These are phyloP conservation scores for Phytophthora podocarpi DNA, from an alignment of 352 stramenopile genomes.

Conservation along the genomic window DNA sequence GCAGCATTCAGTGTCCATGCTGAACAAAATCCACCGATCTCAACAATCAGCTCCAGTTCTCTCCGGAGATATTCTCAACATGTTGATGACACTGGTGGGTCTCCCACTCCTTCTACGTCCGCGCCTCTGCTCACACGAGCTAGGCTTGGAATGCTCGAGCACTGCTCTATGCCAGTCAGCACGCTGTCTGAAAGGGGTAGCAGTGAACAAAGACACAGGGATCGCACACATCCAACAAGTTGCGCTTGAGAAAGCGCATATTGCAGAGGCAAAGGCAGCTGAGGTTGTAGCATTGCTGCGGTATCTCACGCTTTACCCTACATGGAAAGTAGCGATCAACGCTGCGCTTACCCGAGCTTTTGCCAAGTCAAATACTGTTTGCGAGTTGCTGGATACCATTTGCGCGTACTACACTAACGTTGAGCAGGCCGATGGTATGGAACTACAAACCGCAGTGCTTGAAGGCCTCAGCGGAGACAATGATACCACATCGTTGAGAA, in stretches of 20 bases:
- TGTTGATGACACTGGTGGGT: constrained; percentile 71
- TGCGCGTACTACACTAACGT: constrained; percentile 72
- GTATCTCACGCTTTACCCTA: constrained; percentile 78
- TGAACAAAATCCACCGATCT: constrained; percentile 71
- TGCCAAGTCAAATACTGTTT: constrained; percentile 50
- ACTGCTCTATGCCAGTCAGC: constrained; percentile 66
- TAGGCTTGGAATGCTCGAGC: constrained; percentile 75
- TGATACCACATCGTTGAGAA: constrained; percentile 38
- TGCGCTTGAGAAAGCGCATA: constrained; percentile 54
- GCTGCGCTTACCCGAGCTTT: constrained; percentile 61
- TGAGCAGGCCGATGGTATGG: constrained; percentile 11
- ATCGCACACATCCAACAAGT: constrained; percentile 34
- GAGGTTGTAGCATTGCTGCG: constrained; percentile 71
- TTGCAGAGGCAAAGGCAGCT: constrained; percentile 60
- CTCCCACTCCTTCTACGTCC: constrained; percentile 66
- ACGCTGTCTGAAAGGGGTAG: constrained; percentile 69
- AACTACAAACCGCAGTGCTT: neutral
- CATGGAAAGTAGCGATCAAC: constrained; percentile 83
- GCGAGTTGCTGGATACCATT: constrained; percentile 65
- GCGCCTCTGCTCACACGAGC: constrained; percentile 78
- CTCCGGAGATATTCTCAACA: constrained; percentile 50
- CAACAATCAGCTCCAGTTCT: constrained; percentile 30
- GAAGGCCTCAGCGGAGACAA: constrained; percentile 1
- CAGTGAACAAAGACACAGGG: constrained; percentile 34
- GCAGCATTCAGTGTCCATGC: constrained; percentile 68